phyloP scores from a whole-genome alignment of 1,284 basidiomycete species.

The Amylostereum areolatum region DNA sequence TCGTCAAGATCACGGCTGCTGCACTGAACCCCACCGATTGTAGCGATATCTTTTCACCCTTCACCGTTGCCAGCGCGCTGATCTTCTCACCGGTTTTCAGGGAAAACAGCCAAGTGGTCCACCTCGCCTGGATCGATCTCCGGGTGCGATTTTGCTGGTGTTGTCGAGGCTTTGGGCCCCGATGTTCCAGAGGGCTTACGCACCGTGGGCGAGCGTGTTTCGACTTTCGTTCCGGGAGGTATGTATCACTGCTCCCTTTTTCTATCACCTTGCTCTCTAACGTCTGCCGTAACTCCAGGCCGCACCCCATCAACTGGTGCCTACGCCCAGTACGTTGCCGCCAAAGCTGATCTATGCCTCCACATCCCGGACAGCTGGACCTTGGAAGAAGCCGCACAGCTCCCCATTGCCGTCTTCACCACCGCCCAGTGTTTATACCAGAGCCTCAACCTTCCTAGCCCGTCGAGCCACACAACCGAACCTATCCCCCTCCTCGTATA shows the following conservation, averaged over 20 bases:
- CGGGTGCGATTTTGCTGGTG: background rate
- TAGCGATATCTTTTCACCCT: background rate
- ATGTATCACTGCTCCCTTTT: background rate
- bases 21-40: slow-evolving; percentile 10
- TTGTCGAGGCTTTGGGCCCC: slow-evolving; percentile 1
- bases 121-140: background rate
- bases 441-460: background rate
- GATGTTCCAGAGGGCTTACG: background rate
- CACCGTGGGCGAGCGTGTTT: background rate
- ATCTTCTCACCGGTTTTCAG: background rate
- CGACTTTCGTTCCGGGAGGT: background rate
- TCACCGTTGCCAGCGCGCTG: background rate
- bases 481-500: background rate
- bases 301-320: background rate
- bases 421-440: background rate
- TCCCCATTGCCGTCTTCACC: background rate
- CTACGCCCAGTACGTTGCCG: background rate
- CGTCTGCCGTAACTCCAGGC: background rate
- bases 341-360: background rate
- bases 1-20: slow-evolving; percentile 7
- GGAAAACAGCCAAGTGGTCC: slow-evolving; percentile 1
- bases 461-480: background rate
- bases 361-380: background rate
- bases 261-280: too few species aligned
- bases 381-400: background rate